Evolutionary conservation across 2,329 filamentous ascomycete species (phyloP).

Genomic region (Beauveria varroae): DNA sequence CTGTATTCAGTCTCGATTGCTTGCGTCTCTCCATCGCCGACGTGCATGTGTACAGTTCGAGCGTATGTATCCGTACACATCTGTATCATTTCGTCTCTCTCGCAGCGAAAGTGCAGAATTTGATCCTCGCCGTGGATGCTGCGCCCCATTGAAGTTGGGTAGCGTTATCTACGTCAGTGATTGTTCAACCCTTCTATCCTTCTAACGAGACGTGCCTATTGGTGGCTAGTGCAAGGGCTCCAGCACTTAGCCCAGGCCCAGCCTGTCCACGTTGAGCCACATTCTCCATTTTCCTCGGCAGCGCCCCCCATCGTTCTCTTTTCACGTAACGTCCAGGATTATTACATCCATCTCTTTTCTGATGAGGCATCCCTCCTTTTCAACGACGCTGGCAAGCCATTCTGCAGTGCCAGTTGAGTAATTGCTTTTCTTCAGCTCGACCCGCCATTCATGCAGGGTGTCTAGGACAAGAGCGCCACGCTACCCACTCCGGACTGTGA

Average conservation of each 20-base stretch:
- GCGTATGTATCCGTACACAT: too few species aligned
- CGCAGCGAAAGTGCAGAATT: background rate
- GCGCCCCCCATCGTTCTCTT: background rate
- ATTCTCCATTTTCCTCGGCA: background rate
- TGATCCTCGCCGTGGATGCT: background rate
- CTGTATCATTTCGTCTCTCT: background rate
- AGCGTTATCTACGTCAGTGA: background rate
- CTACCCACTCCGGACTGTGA: background rate
- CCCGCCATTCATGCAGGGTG: background rate
- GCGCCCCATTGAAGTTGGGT: background rate
- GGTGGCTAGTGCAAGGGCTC: background rate
- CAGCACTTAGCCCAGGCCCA: background rate
- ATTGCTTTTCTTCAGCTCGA: background rate
- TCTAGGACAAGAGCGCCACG: constrained; percentile 7
- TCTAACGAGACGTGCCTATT: background rate
- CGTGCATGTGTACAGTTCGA: background rate
- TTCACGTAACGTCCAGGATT: background rate
- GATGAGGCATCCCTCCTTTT: background rate
- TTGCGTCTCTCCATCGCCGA: too few species aligned
- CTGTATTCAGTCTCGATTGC: too few species aligned
- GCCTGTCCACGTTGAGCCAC: background rate
- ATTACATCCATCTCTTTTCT: background rate
- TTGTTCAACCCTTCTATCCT: background rate
- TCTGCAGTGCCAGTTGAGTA: background rate
- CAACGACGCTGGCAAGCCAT: background rate